Evolutionary conservation across 139 green algal genomes (phyloP).

Genomic region (Trebouxia sp.): DNA sequence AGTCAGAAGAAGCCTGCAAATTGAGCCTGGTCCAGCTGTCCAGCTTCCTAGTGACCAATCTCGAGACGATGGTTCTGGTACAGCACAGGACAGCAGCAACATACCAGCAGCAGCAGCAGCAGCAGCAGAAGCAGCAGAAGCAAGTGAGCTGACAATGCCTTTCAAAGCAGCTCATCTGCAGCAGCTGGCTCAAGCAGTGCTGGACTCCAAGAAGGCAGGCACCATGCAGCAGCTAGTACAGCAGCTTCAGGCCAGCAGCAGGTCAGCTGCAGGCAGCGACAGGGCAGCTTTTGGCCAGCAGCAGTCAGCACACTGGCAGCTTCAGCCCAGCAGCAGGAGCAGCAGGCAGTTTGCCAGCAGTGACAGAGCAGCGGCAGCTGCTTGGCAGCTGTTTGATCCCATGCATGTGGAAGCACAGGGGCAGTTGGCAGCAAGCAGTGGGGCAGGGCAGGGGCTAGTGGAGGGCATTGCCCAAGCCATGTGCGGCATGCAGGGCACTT

Average conservation of each 20-base stretch:
- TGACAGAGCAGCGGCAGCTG: conserved; percentile 9
- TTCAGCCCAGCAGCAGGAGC: not conserved
- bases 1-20: too few relatives aligned
- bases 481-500: not conserved
- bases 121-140: too few relatives aligned
- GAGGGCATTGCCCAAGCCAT: conserved; percentile 1
- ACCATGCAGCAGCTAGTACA: not conserved
- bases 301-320: not conserved
- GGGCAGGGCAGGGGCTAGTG: not conserved
- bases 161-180: not conserved
- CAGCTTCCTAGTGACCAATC: too few relatives aligned
- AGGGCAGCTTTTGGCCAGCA: too few relatives aligned
- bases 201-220: not conserved
- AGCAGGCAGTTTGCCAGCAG: not conserved
- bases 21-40: too few relatives aligned
- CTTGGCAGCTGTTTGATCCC: conserved; percentile 2
- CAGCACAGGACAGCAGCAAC: too few relatives aligned
- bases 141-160: not conserved
- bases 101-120: too few relatives aligned
- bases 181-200: not conserved
- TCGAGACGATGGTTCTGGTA: too few relatives aligned
- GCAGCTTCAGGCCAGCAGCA: not conserved
- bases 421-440: not conserved
- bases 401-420: not conserved
- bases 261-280: too few relatives aligned